Evolutionary conservation across 169 alveolate genomes (phyloP).

Genomic region (Plasmodium fragile): DNA sequence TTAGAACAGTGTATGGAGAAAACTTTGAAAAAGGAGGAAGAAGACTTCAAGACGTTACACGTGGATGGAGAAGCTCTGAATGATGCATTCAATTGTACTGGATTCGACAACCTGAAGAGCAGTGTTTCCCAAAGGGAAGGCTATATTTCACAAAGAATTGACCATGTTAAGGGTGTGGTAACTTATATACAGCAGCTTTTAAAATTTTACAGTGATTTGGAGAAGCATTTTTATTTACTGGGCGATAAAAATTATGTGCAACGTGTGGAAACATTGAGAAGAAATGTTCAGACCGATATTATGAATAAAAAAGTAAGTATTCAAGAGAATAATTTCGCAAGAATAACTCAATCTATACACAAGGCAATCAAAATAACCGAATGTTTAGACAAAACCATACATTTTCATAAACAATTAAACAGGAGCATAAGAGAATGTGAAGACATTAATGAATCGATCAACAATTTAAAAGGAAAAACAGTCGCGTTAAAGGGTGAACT

Average conservation of each 20-base stretch:
- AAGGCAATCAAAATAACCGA: background rate
- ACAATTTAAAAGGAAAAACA: background rate
- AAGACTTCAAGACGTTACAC: background rate
- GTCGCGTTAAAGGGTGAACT: background rate
- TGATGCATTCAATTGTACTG: background rate
- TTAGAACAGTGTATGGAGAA: background rate
- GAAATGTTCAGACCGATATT: background rate
- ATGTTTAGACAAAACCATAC: slow-evolving; percentile 11
- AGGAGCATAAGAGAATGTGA: background rate
- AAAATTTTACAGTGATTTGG: slow-evolving; percentile 1
- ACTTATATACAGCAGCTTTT: background rate
- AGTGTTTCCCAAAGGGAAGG: background rate
- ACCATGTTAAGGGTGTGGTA: background rate
- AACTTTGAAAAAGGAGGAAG: background rate
- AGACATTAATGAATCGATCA: background rate
- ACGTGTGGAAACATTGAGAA: background rate
- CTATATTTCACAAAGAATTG: background rate
- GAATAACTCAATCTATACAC: background rate
- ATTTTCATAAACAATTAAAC: slow-evolving; percentile 5
- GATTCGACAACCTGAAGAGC: background rate
- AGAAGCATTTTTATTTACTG: background rate
- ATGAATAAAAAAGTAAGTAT: background rate
- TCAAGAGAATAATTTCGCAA: background rate
- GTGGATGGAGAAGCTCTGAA: background rate
- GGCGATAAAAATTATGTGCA: background rate